These are phyloP conservation scores for Xylaria palmicola DNA, from an alignment of 495 filamentous ascomycete genomes.

Conservation along the genomic window DNA sequence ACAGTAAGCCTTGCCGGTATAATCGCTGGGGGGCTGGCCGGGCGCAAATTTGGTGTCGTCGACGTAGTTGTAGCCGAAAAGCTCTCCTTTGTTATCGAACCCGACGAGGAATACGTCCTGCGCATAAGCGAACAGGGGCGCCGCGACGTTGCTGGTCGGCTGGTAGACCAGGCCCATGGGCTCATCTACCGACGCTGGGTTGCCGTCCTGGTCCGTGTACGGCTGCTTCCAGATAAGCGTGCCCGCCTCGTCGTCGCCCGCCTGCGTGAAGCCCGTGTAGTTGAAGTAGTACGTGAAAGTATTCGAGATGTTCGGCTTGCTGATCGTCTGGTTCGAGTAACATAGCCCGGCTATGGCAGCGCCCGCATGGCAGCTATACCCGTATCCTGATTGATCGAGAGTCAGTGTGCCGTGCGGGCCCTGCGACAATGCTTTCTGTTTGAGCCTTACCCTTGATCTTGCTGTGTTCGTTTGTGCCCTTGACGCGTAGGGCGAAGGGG, in stretches of 20 bases:
- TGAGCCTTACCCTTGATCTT: constrained; percentile 33
- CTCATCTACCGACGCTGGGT: constrained; percentile 32
- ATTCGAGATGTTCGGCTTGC: constrained; percentile 6
- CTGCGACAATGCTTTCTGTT: constrained; percentile 11
- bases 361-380: constrained; percentile 54
- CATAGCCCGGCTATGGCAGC: constrained; percentile 57
- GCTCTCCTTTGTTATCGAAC: constrained; percentile 42
- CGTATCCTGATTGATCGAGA: constrained; percentile 32
- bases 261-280: constrained; percentile 35
- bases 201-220: constrained; percentile 23
- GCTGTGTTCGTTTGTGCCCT: constrained; percentile 20
- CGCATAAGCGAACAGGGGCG: constrained; percentile 41
- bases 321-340: constrained; percentile 28
- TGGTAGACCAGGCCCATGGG: constrained; percentile 41
- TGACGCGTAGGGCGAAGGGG: constrained; percentile 43
- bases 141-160: constrained; percentile 51
- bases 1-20: constrained; percentile 19
- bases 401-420: not conserved
- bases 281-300: constrained; percentile 39
- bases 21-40: constrained; percentile 18
- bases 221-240: constrained; percentile 43
- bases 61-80: constrained; percentile 46
- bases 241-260: constrained; percentile 28
- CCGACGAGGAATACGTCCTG: constrained; percentile 27
- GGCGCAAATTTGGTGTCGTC: constrained; percentile 40